Percentiles rank a stretch among this genome's conserved stretches.
These are phyloP conservation scores for Aaosphaeria pasadenensis DNA, from an alignment of 2,329 filamentous ascomycete species.

Conservation along the genomic window DNA sequence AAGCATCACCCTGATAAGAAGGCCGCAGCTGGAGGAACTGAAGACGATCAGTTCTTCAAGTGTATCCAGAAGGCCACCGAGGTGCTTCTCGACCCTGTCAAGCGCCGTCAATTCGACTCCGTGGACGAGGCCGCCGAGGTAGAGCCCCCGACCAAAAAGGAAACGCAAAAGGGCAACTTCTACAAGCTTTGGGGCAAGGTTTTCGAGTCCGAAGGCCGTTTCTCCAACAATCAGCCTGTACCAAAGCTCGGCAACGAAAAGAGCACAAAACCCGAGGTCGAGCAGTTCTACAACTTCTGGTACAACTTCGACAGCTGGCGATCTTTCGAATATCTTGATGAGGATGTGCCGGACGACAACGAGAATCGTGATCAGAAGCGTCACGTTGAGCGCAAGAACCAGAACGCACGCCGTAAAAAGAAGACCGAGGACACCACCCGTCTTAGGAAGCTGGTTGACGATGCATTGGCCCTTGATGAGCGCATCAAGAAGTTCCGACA, in stretches of 20 bases:
- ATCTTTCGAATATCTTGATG: conserved; percentile 95
- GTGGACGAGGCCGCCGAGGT: conserved; percentile 93
- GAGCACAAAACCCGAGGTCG: conserved; percentile 82
- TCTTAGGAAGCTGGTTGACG: conserved; percentile 85
- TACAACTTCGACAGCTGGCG: conserved; percentile 99
- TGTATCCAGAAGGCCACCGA: conserved; percentile 99
- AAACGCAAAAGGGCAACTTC: conserved; percentile 79
- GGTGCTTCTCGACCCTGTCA: conserved; percentile 84
- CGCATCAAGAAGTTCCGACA: conserved; percentile 97
- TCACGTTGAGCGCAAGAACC: conserved; percentile 97
- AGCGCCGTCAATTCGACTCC: conserved; percentile 92
- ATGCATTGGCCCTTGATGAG: conserved; percentile 79
- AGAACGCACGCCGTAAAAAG: conserved; percentile 97
- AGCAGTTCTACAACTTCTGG: conserved; percentile 99
- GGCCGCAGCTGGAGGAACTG: conserved; percentile 79
- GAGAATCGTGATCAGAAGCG: conserved; percentile 99
- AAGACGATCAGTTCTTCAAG: conserved; percentile 99
- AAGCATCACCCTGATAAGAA: conserved; percentile 99
- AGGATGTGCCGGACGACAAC: conserved; percentile 98
- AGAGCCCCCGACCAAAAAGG: conserved; percentile 89
- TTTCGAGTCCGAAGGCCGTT: conserved; percentile 89
- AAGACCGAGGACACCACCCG: conserved; percentile 97
- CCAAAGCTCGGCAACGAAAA: conserved; percentile 82
- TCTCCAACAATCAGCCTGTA: conserved; percentile 88
- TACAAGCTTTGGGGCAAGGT: conserved; percentile 92